Evolutionary conservation across 768 basidiomycete species (phyloP).

Genomic region (Termitomyces sp.): DNA sequence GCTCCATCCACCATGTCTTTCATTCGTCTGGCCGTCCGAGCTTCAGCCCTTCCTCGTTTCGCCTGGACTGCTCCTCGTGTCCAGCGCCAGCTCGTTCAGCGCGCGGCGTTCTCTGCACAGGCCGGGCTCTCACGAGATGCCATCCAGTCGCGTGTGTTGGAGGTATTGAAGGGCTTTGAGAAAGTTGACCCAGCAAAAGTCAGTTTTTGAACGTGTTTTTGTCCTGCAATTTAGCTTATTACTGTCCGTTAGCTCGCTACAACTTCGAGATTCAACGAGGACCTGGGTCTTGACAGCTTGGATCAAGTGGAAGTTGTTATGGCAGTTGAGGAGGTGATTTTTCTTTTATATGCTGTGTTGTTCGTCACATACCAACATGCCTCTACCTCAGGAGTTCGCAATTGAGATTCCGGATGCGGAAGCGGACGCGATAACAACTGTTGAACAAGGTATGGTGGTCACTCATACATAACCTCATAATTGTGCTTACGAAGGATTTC

Average conservation of each 20-base stretch:
- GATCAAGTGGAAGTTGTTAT: slow-evolving; percentile 98
- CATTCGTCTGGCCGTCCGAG: slow-evolving; percentile 46
- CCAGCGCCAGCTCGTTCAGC: slow-evolving; percentile 35
- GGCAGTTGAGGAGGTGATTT: slow-evolving; percentile 88
- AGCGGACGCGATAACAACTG: slow-evolving; percentile 90
- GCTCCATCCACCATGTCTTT: slow-evolving; percentile 44
- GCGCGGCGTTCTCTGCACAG: slow-evolving; percentile 62
- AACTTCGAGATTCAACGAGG: slow-evolving; percentile 59
- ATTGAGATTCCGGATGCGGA: slow-evolving; percentile 98
- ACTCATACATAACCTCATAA: background rate
- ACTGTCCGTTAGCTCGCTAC: slow-evolving; percentile 16
- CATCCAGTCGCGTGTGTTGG: slow-evolving; percentile 73
- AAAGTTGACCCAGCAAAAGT: slow-evolving; percentile 81
- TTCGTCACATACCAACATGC: slow-evolving; percentile 5
- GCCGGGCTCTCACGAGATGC: slow-evolving; percentile 61
- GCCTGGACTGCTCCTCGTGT: slow-evolving; percentile 30
- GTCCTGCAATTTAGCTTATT: background rate
- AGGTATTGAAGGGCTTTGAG: slow-evolving; percentile 86
- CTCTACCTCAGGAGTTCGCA: slow-evolving; percentile 72
- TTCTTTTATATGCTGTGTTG: slow-evolving; percentile 3
- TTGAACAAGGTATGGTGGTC: slow-evolving; percentile 71
- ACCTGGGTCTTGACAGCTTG: slow-evolving; percentile 92
- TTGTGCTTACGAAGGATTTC: slow-evolving; percentile 12
- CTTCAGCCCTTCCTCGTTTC: slow-evolving; percentile 38
- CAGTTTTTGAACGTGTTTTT: slow-evolving; percentile 1